These are phyloP conservation scores for Trifolium dubium DNA, from an alignment of 306 rosid genomes.

Conservation along the genomic window DNA sequence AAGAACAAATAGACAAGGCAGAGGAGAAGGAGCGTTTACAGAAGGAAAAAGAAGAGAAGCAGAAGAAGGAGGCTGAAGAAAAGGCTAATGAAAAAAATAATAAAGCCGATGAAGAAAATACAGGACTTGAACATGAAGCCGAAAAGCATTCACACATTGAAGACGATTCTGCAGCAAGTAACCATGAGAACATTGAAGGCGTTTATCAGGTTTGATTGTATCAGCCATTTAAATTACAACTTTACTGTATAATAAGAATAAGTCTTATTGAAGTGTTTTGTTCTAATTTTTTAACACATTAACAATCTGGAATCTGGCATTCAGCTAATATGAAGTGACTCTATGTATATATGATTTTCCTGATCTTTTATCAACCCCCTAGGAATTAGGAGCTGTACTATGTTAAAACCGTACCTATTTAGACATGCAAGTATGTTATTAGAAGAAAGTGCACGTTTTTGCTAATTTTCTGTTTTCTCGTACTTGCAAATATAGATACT, in stretches of 20 bases:
- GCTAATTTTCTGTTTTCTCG: conserved; percentile 1
- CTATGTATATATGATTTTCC: conserved; percentile 29
- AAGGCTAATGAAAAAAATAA: conserved; percentile 48
- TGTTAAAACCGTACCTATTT: not conserved
- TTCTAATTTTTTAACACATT: conserved; percentile 33
- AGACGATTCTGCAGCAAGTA: conserved; percentile 48
- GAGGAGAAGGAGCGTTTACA: conserved; percentile 84
- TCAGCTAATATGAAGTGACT: conserved; percentile 21
- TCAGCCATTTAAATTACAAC: conserved; percentile 27
- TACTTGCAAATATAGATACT: conserved; percentile 23
- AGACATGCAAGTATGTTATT: conserved; percentile 14
- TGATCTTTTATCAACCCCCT: conserved; percentile 22
- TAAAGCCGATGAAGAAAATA: conserved; percentile 48
- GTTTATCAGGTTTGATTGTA: conserved; percentile 56
- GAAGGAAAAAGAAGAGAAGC: conserved; percentile 69
- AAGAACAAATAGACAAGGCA: conserved; percentile 91
- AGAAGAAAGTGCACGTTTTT: conserved; percentile 22
- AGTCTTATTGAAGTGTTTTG: conserved; percentile 16
- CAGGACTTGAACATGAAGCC: conserved; percentile 44
- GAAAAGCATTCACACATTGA: conserved; percentile 48
- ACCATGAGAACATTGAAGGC: conserved; percentile 50
- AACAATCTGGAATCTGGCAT: conserved; percentile 28
- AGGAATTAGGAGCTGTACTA: conserved; percentile 5
- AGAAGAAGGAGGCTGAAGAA: conserved; percentile 68
- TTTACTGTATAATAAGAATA: conserved; percentile 37